Evolutionary conservation across 768 basidiomycete species (phyloP), one percentile per base, ranked within the genome.

Genomic region (Agrocybe pediades): DNA sequence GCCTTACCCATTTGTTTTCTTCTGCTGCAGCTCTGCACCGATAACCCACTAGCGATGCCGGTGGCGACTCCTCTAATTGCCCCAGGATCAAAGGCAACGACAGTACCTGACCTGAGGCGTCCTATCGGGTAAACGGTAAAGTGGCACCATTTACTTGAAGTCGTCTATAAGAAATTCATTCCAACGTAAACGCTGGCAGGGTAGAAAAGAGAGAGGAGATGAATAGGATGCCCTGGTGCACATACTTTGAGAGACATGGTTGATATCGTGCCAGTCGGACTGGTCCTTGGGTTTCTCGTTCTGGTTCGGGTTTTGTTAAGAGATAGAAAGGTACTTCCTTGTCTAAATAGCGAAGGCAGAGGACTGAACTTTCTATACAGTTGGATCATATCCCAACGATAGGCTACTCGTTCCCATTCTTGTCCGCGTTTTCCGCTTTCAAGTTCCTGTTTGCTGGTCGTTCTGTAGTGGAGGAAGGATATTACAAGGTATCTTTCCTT

Each of bases 401-500:
- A 2, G 62, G 62, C 6, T 56, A 54, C 19, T 51, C 57, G 8
- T 24, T 48, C 2, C 60, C 58, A 17, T 48, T 64, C 25, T 30
- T 64, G 1, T 64, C 62, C 1, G 49, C 54, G 19, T 47, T 64
- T 36, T 49, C 50, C 30, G 56, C 58, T 26, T 19, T 55, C n/a
- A 24, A 49, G 43, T 51, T 67, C 56, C 33, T 53, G 54, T 15
- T 64, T 23, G 19, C 41, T 54, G 50, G 59, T 26, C 33, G 50
- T n/a, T 27, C 51, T 36, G 53, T 58, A 33, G 49, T 68, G 2
- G 49, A 46, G 9, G 58, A 62, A 48, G 65, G 66, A 2, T 64
- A 63, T 55, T 49, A 56, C 19, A 65, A 61, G 44, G 66, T 65
- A 26, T 13, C 55, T 16, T 25, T 5, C 15, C 16, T 33, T 25